Evolutionary conservation across 306 rosid genomes (phyloP), one percentile per base, ranked within the genome.

Genomic region (Medicago arabica): DNA sequence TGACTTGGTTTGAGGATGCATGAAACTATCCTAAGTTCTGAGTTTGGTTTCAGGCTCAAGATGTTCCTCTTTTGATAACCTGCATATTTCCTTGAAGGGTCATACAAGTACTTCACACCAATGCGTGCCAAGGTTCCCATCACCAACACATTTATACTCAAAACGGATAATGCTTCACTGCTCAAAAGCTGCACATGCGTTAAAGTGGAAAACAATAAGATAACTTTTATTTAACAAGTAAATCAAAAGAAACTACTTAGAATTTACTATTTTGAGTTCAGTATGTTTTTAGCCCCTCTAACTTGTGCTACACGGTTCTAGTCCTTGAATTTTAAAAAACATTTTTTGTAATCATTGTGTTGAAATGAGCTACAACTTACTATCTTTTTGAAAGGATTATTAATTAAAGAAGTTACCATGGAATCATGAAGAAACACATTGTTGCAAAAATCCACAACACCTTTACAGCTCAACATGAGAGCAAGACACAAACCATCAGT

Each of bases 381-480:
- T 34, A 34, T 4, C 1, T 34, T 34, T 34, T 34, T 55, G 34
- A 19, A 21, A 4, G 6, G 34, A 55, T 3, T 55, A 58, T 58
- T 4, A 16, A 31, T 38, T 67, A 21, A 67, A 21, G 38, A 43
- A 43, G 13, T 67, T 72, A 87, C 84, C 71, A 57, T 4, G 4
- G 31, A 28, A 46, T 81, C 90, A 34, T 61, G 69, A 3, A 47
- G 19, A 0, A 60, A 6, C 2, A 80, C 9, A 36, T 14, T 31
- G 9, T 3, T 3, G 59, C 66, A 17, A 17, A 83, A 62, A 6
- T 90, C 84, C 61, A 90, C 81, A 12, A 86, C 75, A 12, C 92
- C 92, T 85, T 77, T 90, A 90, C 76, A 76, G 67, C 87, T 68
- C 75, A 90, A 57, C 75, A 86, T 59, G 72, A 88, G 84, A 53